Conservation (phyloP, 2,329 filamentous ascomycete genomes). For the Colletotrichum navitas region DNA sequence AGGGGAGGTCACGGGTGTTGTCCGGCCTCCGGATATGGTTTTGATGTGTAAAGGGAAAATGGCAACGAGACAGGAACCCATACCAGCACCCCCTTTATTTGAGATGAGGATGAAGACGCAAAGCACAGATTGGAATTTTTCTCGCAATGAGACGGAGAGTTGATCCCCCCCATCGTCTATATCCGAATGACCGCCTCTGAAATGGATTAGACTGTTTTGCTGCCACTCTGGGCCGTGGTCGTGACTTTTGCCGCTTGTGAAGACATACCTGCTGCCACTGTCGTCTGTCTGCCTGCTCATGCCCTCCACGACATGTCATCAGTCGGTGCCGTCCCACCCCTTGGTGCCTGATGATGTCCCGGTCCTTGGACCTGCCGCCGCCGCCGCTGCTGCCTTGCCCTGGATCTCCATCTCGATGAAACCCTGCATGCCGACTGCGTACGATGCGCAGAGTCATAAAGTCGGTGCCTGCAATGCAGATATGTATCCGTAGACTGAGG, state of each 20-base stretch:
- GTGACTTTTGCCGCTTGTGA: slow-evolving; percentile 8
- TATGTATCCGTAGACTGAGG: background rate
- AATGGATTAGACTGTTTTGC: slow-evolving; percentile 24
- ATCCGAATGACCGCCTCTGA: slow-evolving; percentile 1
- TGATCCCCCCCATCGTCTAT: slow-evolving; percentile 9
- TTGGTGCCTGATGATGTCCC: background rate
- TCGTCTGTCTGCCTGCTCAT: background rate
- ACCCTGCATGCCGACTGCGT: background rate
- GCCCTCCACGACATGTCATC: background rate
- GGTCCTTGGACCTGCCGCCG: too few relatives aligned
- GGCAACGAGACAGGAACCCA: slow-evolving; percentile 12
- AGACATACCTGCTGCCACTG: background rate
- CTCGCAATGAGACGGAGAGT: slow-evolving; percentile 19
- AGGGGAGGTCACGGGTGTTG: background rate
- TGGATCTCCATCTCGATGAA: background rate
- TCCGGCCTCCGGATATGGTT: background rate
- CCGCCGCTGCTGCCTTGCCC: slow-evolving; percentile 3
- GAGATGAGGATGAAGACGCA: slow-evolving; percentile 27
- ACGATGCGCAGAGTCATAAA: background rate
- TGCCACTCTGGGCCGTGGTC: background rate
- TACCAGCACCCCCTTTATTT: slow-evolving; percentile 6
- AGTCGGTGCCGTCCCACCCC: background rate
- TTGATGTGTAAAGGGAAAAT: slow-evolving; percentile 21
- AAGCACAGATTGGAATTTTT: slow-evolving; percentile 39
- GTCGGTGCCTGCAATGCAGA: background rate